Conservation (phyloP, 257 asterid genomes). For the Cruciata laevipes region DNA sequence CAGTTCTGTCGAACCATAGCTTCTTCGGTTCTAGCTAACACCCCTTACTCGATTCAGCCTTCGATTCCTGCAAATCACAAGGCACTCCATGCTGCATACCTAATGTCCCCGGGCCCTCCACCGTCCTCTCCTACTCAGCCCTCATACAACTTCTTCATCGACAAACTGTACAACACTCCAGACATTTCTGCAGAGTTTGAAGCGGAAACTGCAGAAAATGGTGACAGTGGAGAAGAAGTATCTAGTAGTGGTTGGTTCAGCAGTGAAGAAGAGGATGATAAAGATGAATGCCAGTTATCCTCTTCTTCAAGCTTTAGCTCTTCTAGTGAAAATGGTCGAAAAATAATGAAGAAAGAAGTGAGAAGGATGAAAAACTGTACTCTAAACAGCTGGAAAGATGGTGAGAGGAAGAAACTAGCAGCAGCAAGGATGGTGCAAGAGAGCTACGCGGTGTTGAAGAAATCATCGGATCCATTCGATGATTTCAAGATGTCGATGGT, state of each 20-base stretch:
- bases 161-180: constrained; percentile 26
- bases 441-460: constrained; percentile 63
- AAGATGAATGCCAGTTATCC: constrained; percentile 28
- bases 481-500: constrained; percentile 83
- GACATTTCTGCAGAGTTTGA: constrained; percentile 25
- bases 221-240: constrained; percentile 7
- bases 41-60: constrained; percentile 20
- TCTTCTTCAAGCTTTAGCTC: constrained; percentile 32
- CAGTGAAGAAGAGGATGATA: constrained; percentile 17
- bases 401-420: constrained; percentile 4
- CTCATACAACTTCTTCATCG: neutral
- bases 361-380: constrained; percentile 22
- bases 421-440: constrained; percentile 23
- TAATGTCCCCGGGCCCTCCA: constrained; percentile 44
- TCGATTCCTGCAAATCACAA: constrained; percentile 29
- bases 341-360: constrained; percentile 16
- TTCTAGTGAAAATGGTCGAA: constrained; percentile 16
- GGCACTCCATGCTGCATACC: constrained; percentile 30
- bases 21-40: constrained; percentile 20
- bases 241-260: constrained; percentile 20
- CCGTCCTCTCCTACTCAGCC: constrained; percentile 39
- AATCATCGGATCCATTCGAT: constrained; percentile 53
- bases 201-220: constrained; percentile 15
- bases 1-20: constrained; percentile 31
- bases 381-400: constrained; percentile 29